phyloP scores from a whole-genome alignment of 2,329 filamentous ascomycete genomes.

The Neopestalotiopsis rosae region DNA sequence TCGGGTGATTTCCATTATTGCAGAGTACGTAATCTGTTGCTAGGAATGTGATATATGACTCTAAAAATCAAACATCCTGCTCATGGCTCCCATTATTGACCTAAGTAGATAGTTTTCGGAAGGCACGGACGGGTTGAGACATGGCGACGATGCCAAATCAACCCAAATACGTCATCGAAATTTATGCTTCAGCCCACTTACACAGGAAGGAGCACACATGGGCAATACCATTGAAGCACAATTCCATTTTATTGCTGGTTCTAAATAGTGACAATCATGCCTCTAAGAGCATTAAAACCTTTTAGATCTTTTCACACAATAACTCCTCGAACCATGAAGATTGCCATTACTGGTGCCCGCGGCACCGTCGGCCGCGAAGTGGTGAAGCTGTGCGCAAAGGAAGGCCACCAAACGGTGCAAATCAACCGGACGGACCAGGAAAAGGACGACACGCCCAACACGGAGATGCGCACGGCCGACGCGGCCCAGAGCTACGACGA shows the following conservation, averaged over 20 bases:
- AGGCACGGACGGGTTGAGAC: background rate
- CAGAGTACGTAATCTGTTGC: too few relatives aligned
- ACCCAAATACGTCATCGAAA: constrained; percentile 1
- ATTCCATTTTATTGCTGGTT: too few relatives aligned
- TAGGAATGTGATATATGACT: too few relatives aligned
- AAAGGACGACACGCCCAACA: constrained; percentile 36
- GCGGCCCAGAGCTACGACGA: constrained; percentile 38
- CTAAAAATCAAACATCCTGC: too few relatives aligned
- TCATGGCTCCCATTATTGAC: too few relatives aligned
- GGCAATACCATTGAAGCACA: background rate
- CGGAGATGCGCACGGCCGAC: constrained; percentile 40
- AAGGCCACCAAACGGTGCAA: constrained; percentile 39
- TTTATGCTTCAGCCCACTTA: background rate
- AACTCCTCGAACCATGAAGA: constrained; percentile 36
- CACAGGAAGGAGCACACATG: background rate
- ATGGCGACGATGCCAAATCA: background rate
- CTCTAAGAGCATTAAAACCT: background rate
- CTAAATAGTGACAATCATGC: background rate
- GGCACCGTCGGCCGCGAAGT: constrained; percentile 26
- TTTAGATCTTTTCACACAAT: constrained; percentile 9
- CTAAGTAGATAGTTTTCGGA: background rate
- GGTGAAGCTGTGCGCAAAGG: constrained; percentile 15
- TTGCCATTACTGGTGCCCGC: constrained; percentile 45
- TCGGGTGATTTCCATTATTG: too few relatives aligned
- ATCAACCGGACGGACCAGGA: constrained; percentile 38